phyloP scores from a whole-genome alignment of 805 yeast species.

The Wickerhamiella azyma region DNA sequence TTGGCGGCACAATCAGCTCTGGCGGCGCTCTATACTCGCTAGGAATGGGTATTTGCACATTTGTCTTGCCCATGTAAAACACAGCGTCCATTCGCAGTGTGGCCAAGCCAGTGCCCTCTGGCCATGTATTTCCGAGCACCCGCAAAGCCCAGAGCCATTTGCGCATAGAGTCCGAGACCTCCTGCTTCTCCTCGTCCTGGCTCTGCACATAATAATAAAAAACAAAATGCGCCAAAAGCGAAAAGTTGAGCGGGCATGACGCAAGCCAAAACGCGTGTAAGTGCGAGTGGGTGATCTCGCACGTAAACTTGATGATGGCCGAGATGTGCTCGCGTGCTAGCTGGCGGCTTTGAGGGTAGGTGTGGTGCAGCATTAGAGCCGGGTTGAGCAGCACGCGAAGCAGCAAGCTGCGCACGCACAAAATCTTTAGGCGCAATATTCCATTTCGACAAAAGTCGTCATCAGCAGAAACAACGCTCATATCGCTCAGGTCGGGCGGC shows the following conservation, averaged over 20 bases:
- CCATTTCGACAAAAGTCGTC: slow-evolving; percentile 24
- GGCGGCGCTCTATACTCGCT: neutral
- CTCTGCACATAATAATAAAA: slow-evolving; percentile 24
- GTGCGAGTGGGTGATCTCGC: slow-evolving; percentile 25
- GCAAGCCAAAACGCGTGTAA: slow-evolving; percentile 27
- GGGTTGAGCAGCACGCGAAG: slow-evolving; percentile 21
- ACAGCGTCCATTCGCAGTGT: slow-evolving; percentile 23
- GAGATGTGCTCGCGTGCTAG: slow-evolving; percentile 22
- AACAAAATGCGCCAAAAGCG: slow-evolving; percentile 25
- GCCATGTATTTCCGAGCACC: slow-evolving; percentile 25
- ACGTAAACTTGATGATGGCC: slow-evolving; percentile 21
- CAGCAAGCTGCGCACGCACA: slow-evolving; percentile 23
- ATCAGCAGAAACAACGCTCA: slow-evolving; percentile 15
- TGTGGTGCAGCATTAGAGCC: slow-evolving; percentile 12
- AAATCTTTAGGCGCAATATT: slow-evolving; percentile 20
- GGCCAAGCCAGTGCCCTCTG: slow-evolving; percentile 27
- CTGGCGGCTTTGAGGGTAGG: slow-evolving; percentile 17
- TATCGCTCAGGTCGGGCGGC: slow-evolving; percentile 20
- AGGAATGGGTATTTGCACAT: slow-evolving; percentile 7
- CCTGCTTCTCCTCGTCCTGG: slow-evolving; percentile 18
- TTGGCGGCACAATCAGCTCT: neutral
- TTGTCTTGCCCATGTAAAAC: slow-evolving; percentile 22
- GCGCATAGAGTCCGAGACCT: slow-evolving; percentile 20
- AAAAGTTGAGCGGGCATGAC: slow-evolving; percentile 21
- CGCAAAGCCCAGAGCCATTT: slow-evolving; percentile 25